phyloP scores from a whole-genome alignment of 1,139 yeast genomes.

The Yamadazyma atmosphaerica region DNA sequence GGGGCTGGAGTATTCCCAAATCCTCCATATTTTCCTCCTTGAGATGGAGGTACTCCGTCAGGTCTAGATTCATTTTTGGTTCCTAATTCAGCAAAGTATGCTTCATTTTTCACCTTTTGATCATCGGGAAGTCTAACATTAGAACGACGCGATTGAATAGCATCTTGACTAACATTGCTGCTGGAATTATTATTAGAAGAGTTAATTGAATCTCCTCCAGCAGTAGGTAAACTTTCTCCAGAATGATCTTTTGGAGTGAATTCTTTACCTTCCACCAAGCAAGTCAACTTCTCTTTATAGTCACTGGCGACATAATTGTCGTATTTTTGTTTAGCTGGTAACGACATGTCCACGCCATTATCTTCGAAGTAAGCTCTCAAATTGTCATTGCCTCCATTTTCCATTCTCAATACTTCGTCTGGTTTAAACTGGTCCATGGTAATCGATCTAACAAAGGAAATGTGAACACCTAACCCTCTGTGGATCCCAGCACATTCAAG shows the following conservation, averaged over 20 bases:
- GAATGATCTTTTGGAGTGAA: conserved; percentile 69
- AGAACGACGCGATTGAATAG: conserved; percentile 43
- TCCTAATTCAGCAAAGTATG: conserved; percentile 80
- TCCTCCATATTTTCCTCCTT: conserved; percentile 91
- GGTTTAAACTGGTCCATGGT: conserved; percentile 98
- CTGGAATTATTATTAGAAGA: conserved; percentile 10
- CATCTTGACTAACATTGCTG: conserved; percentile 24
- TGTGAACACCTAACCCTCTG: conserved; percentile 94
- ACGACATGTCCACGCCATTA: conserved; percentile 68
- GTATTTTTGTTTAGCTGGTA: conserved; percentile 74
- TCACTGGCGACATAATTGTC: conserved; percentile 93
- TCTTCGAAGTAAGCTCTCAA: conserved; percentile 66
- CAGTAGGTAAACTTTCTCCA: conserved; percentile 45
- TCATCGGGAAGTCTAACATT: conserved; percentile 28
- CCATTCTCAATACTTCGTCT: conserved; percentile 89
- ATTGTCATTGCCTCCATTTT: conserved; percentile 87
- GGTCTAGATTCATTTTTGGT: conserved; percentile 72
- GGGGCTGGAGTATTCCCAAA: conserved; percentile 81
- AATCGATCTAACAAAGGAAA: conserved; percentile 92
- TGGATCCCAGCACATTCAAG: conserved; percentile 97
- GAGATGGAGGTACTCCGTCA: conserved; percentile 81
- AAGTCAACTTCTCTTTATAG: conserved; percentile 78
- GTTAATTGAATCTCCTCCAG: conserved; percentile 12
- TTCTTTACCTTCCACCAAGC: conserved; percentile 70
- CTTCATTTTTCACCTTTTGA: conserved; percentile 68